phyloP scores from a whole-genome alignment of 208 protist genomes.

The Angomonas desouzai region DNA sequence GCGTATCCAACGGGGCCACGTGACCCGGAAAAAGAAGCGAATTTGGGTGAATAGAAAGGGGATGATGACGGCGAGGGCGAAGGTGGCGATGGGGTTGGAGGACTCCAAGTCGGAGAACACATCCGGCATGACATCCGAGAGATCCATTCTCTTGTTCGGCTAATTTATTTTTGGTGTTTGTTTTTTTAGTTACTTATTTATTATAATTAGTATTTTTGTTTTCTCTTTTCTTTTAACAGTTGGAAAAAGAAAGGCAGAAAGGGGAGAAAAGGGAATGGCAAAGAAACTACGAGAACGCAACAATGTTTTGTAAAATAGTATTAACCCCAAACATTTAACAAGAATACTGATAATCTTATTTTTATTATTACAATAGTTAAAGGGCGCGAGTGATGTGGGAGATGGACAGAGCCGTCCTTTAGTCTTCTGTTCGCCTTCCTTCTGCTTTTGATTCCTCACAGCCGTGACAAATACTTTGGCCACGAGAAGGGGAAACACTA shows the following conservation, averaged over 20 bases:
- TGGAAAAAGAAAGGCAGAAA: too few relatives aligned
- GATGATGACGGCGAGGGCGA: slow-evolving; percentile 35
- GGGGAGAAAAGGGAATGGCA: too few relatives aligned
- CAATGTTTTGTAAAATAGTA: too few relatives aligned
- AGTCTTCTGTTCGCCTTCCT: neutral
- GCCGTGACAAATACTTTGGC: slow-evolving; percentile 90
- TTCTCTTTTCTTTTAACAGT: too few relatives aligned
- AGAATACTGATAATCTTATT: too few relatives aligned
- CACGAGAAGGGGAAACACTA: slow-evolving; percentile 98
- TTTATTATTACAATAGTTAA: too few relatives aligned
- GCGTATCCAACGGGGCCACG: slow-evolving; percentile 34
- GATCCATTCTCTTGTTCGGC: neutral
- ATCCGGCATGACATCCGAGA: slow-evolving; percentile 5
- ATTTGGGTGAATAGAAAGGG: slow-evolving; percentile 28
- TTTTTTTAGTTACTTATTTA: too few relatives aligned
- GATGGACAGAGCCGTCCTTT: too few relatives aligned
- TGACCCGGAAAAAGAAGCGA: slow-evolving; percentile 34
- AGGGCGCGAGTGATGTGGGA: too few relatives aligned
- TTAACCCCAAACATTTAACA: too few relatives aligned
- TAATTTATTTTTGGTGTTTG: neutral
- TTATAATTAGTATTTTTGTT: too few relatives aligned
- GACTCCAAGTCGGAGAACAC: slow-evolving; percentile 10
- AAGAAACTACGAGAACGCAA: too few relatives aligned
- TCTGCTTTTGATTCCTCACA: slow-evolving; percentile 20
- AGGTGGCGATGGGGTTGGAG: slow-evolving; percentile 18